Evolutionary conservation across 1,139 yeast genomes (phyloP).

Genomic region (Wickerhamomyces sp.): DNA sequence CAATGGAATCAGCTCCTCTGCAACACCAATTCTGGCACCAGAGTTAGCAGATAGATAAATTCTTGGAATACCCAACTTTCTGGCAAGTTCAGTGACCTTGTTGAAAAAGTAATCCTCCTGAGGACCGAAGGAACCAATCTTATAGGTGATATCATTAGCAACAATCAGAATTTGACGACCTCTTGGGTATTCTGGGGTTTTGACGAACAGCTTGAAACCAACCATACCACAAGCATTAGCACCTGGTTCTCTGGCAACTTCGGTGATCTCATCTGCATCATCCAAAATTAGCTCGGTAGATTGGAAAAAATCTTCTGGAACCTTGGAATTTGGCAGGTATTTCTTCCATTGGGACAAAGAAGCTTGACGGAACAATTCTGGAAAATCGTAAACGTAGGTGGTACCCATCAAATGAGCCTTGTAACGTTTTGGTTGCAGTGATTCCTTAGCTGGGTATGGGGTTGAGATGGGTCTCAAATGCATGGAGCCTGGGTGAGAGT

Average conservation of each 20-base stretch:
- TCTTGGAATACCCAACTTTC: constrained; percentile 89
- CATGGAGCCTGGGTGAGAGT: constrained; percentile 86
- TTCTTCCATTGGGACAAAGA: constrained; percentile 80
- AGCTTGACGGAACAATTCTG: constrained; percentile 96
- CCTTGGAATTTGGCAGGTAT: constrained; percentile 44
- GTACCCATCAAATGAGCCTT: constrained; percentile 98
- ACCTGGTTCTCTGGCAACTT: constrained; percentile 93
- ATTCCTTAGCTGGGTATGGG: constrained; percentile 96
- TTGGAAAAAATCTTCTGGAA: constrained; percentile 75
- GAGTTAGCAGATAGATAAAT: constrained; percentile 95
- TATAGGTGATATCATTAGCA: constrained; percentile 95
- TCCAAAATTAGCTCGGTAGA: constrained; percentile 75
- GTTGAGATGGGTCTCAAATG: constrained; percentile 93
- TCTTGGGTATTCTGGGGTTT: constrained; percentile 95
- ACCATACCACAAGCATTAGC: constrained; percentile 96
- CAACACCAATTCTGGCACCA: constrained; percentile 98
- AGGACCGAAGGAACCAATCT: constrained; percentile 99
- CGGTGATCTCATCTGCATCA: constrained; percentile 79
- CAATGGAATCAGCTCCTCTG: constrained; percentile 87
- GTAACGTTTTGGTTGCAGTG: constrained; percentile 97
- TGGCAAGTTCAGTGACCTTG: constrained; percentile 88
- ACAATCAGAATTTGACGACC: constrained; percentile 91
- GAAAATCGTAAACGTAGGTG: constrained; percentile 97
- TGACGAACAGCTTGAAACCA: constrained; percentile 85
- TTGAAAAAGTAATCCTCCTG: constrained; percentile 87